Percentiles rank a stretch among this genome's conserved stretches.
Evolutionary conservation across 805 yeast species (phyloP).

Genomic region (Starmerella bombicola): DNA sequence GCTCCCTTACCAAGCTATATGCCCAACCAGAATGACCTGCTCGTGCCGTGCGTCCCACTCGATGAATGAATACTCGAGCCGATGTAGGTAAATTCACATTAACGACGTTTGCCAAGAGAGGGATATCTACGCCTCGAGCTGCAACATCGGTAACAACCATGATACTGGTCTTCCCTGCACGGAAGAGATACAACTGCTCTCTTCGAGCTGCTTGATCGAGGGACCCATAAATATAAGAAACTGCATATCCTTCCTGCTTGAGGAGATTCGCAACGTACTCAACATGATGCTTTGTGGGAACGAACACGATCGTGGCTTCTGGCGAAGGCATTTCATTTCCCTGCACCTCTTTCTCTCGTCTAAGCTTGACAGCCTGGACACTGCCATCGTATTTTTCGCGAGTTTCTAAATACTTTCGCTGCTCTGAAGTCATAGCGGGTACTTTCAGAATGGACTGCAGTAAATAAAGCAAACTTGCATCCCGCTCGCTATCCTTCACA

Average conservation of each 20-base stretch:
- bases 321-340: slow-evolving; percentile 78
- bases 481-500: slow-evolving; percentile 74
- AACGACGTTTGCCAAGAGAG: slow-evolving; percentile 86
- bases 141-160: slow-evolving; percentile 88
- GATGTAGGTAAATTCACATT: slow-evolving; percentile 84
- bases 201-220: slow-evolving; percentile 91
- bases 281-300: slow-evolving; percentile 95
- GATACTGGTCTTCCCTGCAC: slow-evolving; percentile 72
- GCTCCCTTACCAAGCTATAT: slow-evolving; percentile 70
- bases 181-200: slow-evolving; percentile 71
- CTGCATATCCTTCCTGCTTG: slow-evolving; percentile 69
- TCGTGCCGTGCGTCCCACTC: slow-evolving; percentile 99
- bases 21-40: slow-evolving; percentile 99
- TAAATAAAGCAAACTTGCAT: slow-evolving; percentile 66
- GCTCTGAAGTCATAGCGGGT: slow-evolving; percentile 66
- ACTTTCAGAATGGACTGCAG: slow-evolving; percentile 74
- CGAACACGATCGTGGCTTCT: slow-evolving; percentile 81
- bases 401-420: slow-evolving; percentile 41
- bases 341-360: slow-evolving; percentile 51
- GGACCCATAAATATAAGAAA: slow-evolving; percentile 84
- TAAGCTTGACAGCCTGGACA: slow-evolving; percentile 26
- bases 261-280: slow-evolving; percentile 70
- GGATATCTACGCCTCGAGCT: slow-evolving; percentile 98
- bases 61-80: slow-evolving; percentile 85
- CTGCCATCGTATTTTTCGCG: slow-evolving; percentile 43